Percentiles rank a stretch among this genome's conserved stretches.
Conservation (phyloP, 163 green algal genomes). For the Picocystis sp. region DNA sequence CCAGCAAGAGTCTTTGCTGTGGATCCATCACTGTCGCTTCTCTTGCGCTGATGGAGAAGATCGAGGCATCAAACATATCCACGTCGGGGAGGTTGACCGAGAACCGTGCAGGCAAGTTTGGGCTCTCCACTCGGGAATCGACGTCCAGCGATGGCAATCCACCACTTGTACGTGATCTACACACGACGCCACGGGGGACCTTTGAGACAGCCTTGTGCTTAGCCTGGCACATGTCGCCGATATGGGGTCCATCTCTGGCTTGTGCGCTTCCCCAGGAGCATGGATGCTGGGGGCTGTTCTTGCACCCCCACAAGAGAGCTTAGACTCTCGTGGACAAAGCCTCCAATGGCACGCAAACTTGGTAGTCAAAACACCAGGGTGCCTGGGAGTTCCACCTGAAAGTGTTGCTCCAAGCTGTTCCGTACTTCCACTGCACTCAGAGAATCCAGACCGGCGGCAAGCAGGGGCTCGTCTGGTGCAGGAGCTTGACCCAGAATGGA, state of each 20-base stretch:
- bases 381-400: conserved; percentile 38
- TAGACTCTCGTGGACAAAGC: conserved; percentile 1
- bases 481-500: conserved; percentile 1
- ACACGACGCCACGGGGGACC: too few species aligned
- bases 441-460: conserved; percentile 54
- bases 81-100: too few species aligned
- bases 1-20: conserved; percentile 43
- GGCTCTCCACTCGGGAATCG: too few species aligned
- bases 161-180: too few species aligned
- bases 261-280: too few species aligned
- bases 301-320: not conserved
- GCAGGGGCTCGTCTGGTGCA: conserved; percentile 23
- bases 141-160: too few species aligned
- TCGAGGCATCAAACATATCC: conserved; percentile 6
- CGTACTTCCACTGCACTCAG: conserved; percentile 59
- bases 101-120: too few species aligned
- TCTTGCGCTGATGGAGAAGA: conserved; percentile 5
- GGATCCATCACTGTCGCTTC: conserved; percentile 39
- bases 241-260: too few species aligned
- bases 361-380: conserved; percentile 77
- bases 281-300: too few species aligned
- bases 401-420: conserved; percentile 30
- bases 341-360: conserved; percentile 30
- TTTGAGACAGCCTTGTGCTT: too few species aligned
- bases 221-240: too few species aligned